phyloP scores from a whole-genome alignment of 768 basidiomycete genomes.

The Boletus rufocinnamomeus region DNA sequence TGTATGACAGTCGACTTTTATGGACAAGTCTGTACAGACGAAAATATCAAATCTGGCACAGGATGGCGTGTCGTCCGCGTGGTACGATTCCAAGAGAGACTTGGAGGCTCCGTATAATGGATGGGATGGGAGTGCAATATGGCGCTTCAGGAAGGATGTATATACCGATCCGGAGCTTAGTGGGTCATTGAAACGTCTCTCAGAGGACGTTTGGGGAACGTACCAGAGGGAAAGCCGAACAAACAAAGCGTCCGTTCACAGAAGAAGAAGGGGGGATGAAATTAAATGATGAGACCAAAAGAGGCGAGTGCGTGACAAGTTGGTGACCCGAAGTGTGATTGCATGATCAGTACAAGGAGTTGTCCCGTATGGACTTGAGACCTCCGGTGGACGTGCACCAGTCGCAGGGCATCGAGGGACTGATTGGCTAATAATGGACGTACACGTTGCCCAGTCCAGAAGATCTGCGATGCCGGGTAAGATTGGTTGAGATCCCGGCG shows the following conservation, averaged over 20 bases:
- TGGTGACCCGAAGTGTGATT: constrained; percentile 31
- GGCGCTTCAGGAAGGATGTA: constrained; percentile 23
- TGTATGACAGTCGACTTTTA: constrained; percentile 28
- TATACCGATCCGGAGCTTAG: constrained; percentile 32
- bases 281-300: constrained; percentile 36
- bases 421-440: constrained; percentile 22
- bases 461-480: constrained; percentile 30
- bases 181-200: constrained; percentile 32
- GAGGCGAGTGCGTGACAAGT: constrained; percentile 24
- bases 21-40: constrained; percentile 13
- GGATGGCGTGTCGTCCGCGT: constrained; percentile 35
- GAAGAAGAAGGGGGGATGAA: constrained; percentile 32
- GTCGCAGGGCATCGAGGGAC: constrained; percentile 19
- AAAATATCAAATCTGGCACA: constrained; percentile 38
- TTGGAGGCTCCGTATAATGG: constrained; percentile 21
- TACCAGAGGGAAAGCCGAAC: constrained; percentile 27
- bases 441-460: constrained; percentile 21
- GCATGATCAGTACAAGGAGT: constrained; percentile 24
- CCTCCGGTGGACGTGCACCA: constrained; percentile 22
- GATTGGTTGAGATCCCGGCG: constrained; percentile 13
- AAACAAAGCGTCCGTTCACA: constrained; percentile 34
- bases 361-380: constrained; percentile 26
- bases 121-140: constrained; percentile 22
- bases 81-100: constrained; percentile 19
- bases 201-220: constrained; percentile 30